A percentile compares a stretch with the other conserved stretches of the same genome.
Evolutionary conservation across 495 filamentous ascomycete species (phyloP).

Genomic region (Penicillium psychrofluorescens): DNA sequence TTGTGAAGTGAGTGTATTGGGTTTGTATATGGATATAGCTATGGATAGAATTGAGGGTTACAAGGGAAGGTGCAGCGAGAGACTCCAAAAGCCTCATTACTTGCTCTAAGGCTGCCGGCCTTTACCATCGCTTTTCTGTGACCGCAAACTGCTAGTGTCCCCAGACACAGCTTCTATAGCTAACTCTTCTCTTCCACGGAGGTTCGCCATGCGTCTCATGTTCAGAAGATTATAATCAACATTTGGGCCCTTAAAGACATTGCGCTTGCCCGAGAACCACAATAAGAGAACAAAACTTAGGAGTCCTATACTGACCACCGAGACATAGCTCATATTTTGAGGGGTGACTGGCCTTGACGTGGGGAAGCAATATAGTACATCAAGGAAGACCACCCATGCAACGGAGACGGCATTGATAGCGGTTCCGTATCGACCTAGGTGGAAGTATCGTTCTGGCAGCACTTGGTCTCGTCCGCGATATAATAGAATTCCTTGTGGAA

Average conservation of each 20-base stretch:
- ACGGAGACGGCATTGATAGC: slow-evolving; percentile 5
- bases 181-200: no score
- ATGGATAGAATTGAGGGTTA: no score
- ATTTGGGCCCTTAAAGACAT: neutral
- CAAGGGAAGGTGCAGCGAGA: no score
- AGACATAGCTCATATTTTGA: slow-evolving; percentile 9
- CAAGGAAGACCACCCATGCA: slow-evolving; percentile 2
- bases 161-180: no score
- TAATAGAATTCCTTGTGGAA: slow-evolving; percentile 5
- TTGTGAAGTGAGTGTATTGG: no score
- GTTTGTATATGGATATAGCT: no score
- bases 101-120: no score
- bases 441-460: slow-evolving; percentile 3
- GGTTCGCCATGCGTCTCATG: no score
- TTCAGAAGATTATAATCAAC: no score
- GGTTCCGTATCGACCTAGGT: neutral
- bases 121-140: no score
- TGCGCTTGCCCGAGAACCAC: neutral
- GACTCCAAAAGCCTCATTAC: no score
- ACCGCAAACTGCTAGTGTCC: no score
- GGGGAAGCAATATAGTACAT: slow-evolving; percentile 4
- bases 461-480: slow-evolving; percentile 4
- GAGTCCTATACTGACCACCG: slow-evolving; percentile 4
- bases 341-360: slow-evolving; percentile 3
- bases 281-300: neutral